Evolutionary conservation across 805 yeast species (phyloP), one percentile per base, ranked within the genome.

Genomic region (Spathaspora hagerdaliae): DNA sequence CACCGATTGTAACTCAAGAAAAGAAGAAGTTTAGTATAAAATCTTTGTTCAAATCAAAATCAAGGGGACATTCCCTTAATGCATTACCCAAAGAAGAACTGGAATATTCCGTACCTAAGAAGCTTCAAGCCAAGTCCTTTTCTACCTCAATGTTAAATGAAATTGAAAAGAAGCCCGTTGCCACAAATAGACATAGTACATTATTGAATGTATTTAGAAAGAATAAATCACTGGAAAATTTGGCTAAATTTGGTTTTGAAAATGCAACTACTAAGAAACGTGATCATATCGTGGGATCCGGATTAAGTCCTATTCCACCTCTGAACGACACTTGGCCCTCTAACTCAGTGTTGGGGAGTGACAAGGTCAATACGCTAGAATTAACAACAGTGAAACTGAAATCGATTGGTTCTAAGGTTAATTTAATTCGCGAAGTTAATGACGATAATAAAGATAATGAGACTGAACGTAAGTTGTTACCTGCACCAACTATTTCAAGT

Each of bases 1-100:
- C 26, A 27, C 33, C 27, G 8, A 42, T 26, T 13, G 45, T 39
- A 10, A 14, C 50, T 9, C 47, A 47, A 12, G 56, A 56, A 36
- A 56, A 58, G 54, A 65, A 67, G 42, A 63, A 63, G 47, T 71
- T 71, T 47, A 65, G 73, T 37, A 66, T 71, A 56, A 63, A 60
- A 39, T 59, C 68, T 1, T 56, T 71, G 27, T 71, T 71, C 56
- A 69, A 64, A 48, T 60, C 61, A 49, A 69, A 62, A 48, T 62
- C 71, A 2, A 68, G 63, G 45, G 54, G 46, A 43, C 69, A 63
- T 43, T 52, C 63, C 6, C 49, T 57, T 31, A 53, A 48, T 39
- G 54, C 44, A 9, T 13, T 19, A 29, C 7, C 27, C 13, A 19
- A n/a, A 13, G 36, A 19, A 6, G 38, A 12, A 13, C 19, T 34